These are phyloP conservation scores for Petunia secreta DNA, from an alignment of 257 asterid species.

Conservation along the genomic window DNA sequence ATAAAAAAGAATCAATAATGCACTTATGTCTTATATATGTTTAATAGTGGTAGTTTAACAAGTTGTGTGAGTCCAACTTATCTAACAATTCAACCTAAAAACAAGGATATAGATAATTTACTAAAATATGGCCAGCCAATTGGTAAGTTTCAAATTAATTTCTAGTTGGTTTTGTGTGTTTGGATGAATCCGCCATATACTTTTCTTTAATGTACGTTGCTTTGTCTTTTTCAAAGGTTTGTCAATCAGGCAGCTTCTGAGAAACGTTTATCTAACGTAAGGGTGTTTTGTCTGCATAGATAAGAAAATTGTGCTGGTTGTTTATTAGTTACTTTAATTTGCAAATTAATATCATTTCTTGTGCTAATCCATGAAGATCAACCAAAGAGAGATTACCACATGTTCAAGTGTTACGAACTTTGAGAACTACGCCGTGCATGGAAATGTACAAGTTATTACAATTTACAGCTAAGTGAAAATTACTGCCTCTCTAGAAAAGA, in stretches of 20 bases:
- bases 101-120: slow-evolving; percentile 7
- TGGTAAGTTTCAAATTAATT: not conserved
- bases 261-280: not conserved
- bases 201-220: not conserved
- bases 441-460: slow-evolving; percentile 1
- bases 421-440: slow-evolving; percentile 7
- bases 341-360: slow-evolving; percentile 7
- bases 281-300: not conserved
- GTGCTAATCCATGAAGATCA: not conserved
- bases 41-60: not conserved
- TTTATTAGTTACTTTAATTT: not conserved
- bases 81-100: slow-evolving; percentile 10
- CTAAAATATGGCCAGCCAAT: slow-evolving; percentile 14
- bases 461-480: slow-evolving; percentile 33
- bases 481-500: slow-evolving; percentile 5
- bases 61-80: slow-evolving; percentile 19
- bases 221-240: not conserved
- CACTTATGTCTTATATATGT: not conserved
- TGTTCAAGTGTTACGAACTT: not conserved
- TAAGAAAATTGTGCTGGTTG: not conserved
- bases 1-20: not conserved
- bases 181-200: slow-evolving; percentile 19
- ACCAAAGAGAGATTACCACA: not conserved
- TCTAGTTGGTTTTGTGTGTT: not conserved
- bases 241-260: not conserved